A percentile compares a stretch with the other conserved stretches of the same genome.
phyloP scores from a whole-genome alignment of 495 filamentous ascomycete species.

The Xylaria cubensis region DNA sequence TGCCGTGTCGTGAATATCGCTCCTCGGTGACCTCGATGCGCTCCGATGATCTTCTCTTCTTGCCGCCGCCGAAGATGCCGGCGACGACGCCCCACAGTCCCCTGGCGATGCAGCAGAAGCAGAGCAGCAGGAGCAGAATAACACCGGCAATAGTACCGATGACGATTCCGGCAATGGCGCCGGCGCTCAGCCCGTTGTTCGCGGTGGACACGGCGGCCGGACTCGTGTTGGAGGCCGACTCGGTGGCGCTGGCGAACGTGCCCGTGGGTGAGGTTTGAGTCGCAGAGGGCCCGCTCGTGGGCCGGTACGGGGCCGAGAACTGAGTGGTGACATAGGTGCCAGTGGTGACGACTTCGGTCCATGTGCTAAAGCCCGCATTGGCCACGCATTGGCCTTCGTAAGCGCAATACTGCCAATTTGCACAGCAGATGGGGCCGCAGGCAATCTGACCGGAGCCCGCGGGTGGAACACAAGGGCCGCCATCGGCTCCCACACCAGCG shows the following conservation, averaged over 20 bases:
- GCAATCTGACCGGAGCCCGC: slow-evolving; percentile 63
- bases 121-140: slow-evolving; percentile 72
- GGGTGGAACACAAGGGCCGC: slow-evolving; percentile 60
- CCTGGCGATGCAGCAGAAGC: slow-evolving; percentile 74
- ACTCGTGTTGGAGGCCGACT: slow-evolving; percentile 54
- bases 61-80: slow-evolving; percentile 69
- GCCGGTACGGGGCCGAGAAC: slow-evolving; percentile 68
- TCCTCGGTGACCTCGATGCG: slow-evolving; percentile 71
- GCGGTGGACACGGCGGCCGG: slow-evolving; percentile 47
- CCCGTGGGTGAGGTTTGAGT: slow-evolving; percentile 49
- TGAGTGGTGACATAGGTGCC: slow-evolving; percentile 54
- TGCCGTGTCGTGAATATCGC: slow-evolving; percentile 64
- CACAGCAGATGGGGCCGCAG: slow-evolving; percentile 81
- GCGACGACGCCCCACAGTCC: slow-evolving; percentile 68
- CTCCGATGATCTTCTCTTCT: slow-evolving; percentile 52
- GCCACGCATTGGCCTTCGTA: slow-evolving; percentile 53
- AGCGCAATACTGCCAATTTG: slow-evolving; percentile 71
- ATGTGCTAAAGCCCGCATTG: slow-evolving; percentile 41
- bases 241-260: slow-evolving; percentile 43
- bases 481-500: slow-evolving; percentile 44
- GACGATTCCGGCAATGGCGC: slow-evolving; percentile 95
- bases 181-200: slow-evolving; percentile 70
- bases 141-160: slow-evolving; percentile 84
- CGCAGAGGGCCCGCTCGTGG: slow-evolving; percentile 66
- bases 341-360: slow-evolving; percentile 44